These are phyloP conservation scores for Saraca asoca DNA, from an alignment of 331 rosid species.

Conservation along the genomic window DNA sequence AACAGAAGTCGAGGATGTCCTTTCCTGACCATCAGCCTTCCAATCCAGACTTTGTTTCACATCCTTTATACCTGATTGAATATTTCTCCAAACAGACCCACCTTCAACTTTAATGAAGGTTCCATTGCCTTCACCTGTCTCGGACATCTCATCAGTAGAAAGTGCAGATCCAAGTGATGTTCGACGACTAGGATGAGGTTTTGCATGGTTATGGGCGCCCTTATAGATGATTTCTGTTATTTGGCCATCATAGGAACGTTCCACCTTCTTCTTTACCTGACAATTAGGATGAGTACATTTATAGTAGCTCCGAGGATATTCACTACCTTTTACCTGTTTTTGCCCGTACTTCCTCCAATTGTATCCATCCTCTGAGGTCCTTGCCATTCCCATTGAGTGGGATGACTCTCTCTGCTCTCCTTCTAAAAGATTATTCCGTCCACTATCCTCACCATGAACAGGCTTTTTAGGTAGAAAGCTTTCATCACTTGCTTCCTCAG, in stretches of 20 bases:
- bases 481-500: conserved; percentile 47
- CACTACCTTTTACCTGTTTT: conserved; percentile 91
- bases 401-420: conserved; percentile 51
- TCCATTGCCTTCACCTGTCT: conserved; percentile 56
- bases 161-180: conserved; percentile 44
- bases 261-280: conserved; percentile 89
- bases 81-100: conserved; percentile 54
- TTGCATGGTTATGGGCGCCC: conserved; percentile 73
- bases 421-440: conserved; percentile 39
- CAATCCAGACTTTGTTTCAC: conserved; percentile 46
- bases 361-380: conserved; percentile 80
- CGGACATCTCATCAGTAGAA: conserved; percentile 52
- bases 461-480: conserved; percentile 41
- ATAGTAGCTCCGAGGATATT: conserved; percentile 89
- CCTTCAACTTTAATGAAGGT: conserved; percentile 46
- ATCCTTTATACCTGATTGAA: conserved; percentile 49
- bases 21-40: conserved; percentile 63
- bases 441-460: conserved; percentile 38
- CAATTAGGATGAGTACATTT: conserved; percentile 81
- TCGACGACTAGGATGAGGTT: conserved; percentile 63
- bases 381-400: conserved; percentile 45
- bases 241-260: conserved; percentile 82
- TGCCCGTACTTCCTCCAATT: conserved; percentile 97
- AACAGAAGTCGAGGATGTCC: conserved; percentile 62
- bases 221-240: conserved; percentile 85